These are phyloP conservation scores for Myriosclerotinia duriaeana DNA, from an alignment of 2,329 filamentous ascomycete genomes.

Conservation along the genomic window DNA sequence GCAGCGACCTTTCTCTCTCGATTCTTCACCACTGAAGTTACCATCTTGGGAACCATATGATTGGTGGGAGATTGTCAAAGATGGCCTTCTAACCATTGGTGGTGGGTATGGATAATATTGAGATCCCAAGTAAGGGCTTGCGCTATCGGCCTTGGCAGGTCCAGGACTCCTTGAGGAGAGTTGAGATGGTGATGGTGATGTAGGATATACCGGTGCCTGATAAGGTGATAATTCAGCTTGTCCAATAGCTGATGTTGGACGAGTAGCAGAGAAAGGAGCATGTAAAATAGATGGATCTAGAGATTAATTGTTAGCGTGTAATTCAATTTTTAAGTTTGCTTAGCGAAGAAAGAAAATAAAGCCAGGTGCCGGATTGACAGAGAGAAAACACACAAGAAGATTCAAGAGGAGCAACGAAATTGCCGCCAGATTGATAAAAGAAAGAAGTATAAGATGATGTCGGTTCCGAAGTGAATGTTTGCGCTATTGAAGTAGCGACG, in stretches of 20 bases:
- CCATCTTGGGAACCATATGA: constrained; percentile 37
- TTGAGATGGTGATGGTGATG: constrained; percentile 39
- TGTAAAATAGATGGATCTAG: constrained; percentile 41
- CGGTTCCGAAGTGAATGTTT: constrained; percentile 29
- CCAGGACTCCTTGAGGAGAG: constrained; percentile 37
- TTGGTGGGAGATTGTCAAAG: constrained; percentile 35
- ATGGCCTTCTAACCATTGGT: constrained; percentile 31
- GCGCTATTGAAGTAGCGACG: constrained; percentile 25
- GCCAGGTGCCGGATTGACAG: constrained; percentile 38
- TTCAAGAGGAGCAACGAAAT: constrained; percentile 53
- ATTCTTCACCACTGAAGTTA: constrained; percentile 40
- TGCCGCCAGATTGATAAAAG: constrained; percentile 54
- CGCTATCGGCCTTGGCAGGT: constrained; percentile 36
- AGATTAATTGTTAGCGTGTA: constrained; percentile 32
- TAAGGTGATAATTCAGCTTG: constrained; percentile 35
- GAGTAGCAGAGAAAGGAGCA: constrained; percentile 33
- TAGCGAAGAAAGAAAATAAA: constrained; percentile 3
- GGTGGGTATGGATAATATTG: constrained; percentile 39
- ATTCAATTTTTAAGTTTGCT: constrained; percentile 14
- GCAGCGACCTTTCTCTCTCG: constrained; percentile 46
- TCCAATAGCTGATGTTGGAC: constrained; percentile 33
- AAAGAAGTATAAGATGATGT: constrained; percentile 42
- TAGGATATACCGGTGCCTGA: constrained; percentile 37
- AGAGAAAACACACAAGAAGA: constrained; percentile 54
- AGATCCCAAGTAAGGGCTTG: constrained; percentile 38